Conservation (phyloP, 179 eudicot genomes). For the Beta lomatogona region DNA sequence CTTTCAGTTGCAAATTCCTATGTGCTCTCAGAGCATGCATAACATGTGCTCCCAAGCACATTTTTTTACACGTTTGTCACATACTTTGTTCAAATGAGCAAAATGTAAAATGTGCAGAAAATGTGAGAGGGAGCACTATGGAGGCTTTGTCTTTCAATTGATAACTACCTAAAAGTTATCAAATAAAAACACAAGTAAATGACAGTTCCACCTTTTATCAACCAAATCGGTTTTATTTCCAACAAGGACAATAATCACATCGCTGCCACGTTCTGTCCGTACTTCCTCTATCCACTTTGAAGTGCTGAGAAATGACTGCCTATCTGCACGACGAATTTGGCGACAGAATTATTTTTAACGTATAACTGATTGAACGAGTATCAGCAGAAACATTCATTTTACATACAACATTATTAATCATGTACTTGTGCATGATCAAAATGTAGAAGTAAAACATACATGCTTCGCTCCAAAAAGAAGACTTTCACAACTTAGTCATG, state of each 20-base stretch:
- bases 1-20: no score
- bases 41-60: no score
- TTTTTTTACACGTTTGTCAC: no score
- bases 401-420: neutral
- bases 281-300: slow-evolving; percentile 93
- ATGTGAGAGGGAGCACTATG: no score
- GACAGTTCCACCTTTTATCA: slow-evolving; percentile 64
- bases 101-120: no score
- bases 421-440: neutral
- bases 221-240: slow-evolving; percentile 91
- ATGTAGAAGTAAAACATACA: neutral
- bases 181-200: neutral
- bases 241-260: slow-evolving; percentile 83
- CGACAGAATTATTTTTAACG: slow-evolving; percentile 2
- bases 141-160: no score
- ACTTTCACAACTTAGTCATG: no score
- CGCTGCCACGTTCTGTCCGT: slow-evolving; percentile 74
- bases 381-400: neutral
- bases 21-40: no score
- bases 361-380: neutral
- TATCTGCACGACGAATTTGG: slow-evolving; percentile 48
- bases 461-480: neutral
- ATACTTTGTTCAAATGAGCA: no score
- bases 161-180: no score
- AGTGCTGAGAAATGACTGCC: slow-evolving; percentile 84